Evolutionary conservation across 306 rosid genomes (phyloP).

Genomic region (Betula pendula): DNA sequence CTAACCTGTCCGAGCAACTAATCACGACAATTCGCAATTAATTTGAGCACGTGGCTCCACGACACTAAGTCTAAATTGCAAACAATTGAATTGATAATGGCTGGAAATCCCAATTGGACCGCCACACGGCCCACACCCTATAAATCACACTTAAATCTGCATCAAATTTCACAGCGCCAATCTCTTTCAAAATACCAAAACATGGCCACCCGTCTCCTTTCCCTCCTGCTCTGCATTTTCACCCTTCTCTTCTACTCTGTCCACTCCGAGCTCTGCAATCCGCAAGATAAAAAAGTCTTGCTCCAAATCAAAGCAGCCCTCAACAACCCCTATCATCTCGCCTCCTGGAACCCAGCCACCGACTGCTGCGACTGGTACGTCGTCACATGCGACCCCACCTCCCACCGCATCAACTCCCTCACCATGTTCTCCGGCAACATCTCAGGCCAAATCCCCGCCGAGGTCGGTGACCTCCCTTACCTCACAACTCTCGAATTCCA

Average conservation of each 20-base stretch:
- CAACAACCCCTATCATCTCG: conserved; percentile 57
- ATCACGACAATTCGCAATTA: too few species aligned
- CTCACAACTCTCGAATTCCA: conserved; percentile 50
- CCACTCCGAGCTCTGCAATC: conserved; percentile 58
- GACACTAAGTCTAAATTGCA: too few species aligned
- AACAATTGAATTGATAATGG: too few species aligned
- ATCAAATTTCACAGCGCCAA: neutral
- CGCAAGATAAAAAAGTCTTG: conserved; percentile 64
- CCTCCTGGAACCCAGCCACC: conserved; percentile 57
- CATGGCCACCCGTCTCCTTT: neutral
- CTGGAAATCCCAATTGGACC: too few species aligned
- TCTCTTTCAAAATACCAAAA: neutral
- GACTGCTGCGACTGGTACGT: conserved; percentile 75
- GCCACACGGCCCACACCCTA: too few species aligned
- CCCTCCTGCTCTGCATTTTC: conserved; percentile 19
- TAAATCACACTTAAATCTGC: neutral
- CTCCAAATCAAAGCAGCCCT: conserved; percentile 66
- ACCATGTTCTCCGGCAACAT: conserved; percentile 37
- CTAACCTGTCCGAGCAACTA: too few species aligned
- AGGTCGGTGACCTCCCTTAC: conserved; percentile 67
- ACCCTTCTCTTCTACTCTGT: conserved; percentile 28
- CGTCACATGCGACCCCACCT: conserved; percentile 47
- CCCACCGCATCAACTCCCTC: conserved; percentile 68
- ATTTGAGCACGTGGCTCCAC: too few species aligned
- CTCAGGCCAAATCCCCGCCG: conserved; percentile 58